These are phyloP conservation scores for Mortierella sp. DNA, from an alignment of 371 early-diverging fungal species.

Conservation along the genomic window DNA sequence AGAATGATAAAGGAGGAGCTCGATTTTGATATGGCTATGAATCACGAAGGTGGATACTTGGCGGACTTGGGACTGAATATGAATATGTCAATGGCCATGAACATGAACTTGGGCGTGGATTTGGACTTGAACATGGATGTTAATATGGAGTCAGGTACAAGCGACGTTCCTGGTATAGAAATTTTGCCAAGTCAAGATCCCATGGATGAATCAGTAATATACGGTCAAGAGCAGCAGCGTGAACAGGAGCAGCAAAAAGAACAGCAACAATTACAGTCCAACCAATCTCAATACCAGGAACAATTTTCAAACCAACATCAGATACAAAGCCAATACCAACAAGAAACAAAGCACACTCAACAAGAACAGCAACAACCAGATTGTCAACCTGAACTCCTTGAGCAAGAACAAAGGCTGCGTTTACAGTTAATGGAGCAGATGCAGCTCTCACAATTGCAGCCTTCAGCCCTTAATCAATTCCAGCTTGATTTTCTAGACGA, in stretches of 20 bases:
- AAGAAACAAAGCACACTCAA: not conserved
- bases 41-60: constrained; percentile 24
- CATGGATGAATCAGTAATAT: not conserved
- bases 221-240: constrained; percentile 5
- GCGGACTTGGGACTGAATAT: constrained; percentile 33
- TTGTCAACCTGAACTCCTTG: not conserved
- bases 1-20: constrained; percentile 42
- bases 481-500: constrained; percentile 54
- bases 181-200: not conserved
- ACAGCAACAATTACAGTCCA: constrained; percentile 11
- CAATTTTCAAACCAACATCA: not conserved
- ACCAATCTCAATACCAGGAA: not conserved
- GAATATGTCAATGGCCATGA: constrained; percentile 40
- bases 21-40: constrained; percentile 47
- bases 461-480: constrained; percentile 30
- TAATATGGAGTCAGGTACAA: not conserved
- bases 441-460: constrained; percentile 44
- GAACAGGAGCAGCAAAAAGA: constrained; percentile 13
- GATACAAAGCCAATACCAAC: not conserved
- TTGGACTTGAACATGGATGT: constrained; percentile 19
- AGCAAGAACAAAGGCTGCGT: constrained; percentile 36
- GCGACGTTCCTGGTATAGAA: not conserved
- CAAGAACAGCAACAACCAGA: constrained; percentile 1
- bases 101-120: constrained; percentile 12
- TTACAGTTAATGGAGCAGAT: constrained; percentile 47